Conservation (phyloP, 202 grass and related monocot species). For the Brachypodium distachyon region DNA sequence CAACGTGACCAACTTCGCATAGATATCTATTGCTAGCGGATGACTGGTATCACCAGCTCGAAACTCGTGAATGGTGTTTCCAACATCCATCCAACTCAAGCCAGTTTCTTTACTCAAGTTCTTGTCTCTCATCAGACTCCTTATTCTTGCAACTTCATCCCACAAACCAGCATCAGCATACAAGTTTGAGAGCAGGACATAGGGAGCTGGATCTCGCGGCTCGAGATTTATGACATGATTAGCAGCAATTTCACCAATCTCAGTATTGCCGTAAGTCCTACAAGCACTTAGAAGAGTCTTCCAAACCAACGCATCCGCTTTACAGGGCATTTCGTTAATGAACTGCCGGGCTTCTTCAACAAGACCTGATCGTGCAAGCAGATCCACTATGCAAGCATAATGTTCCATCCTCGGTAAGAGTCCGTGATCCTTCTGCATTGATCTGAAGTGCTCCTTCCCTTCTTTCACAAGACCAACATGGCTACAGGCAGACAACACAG, state of each 20-base stretch:
- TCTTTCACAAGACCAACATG: constrained; percentile 61
- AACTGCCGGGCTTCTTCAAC: constrained; percentile 62
- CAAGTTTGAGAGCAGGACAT: constrained; percentile 90
- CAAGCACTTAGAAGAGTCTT: constrained; percentile 65
- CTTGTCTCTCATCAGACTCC: constrained; percentile 56
- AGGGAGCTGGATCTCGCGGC: constrained; percentile 64
- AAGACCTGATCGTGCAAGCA: constrained; percentile 58
- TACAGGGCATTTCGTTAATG: constrained; percentile 54
- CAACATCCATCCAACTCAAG: constrained; percentile 79
- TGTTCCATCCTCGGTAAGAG: constrained; percentile 80
- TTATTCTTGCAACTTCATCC: constrained; percentile 65
- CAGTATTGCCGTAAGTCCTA: constrained; percentile 47
- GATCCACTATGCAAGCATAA: constrained; percentile 89
- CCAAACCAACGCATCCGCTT: constrained; percentile 70
- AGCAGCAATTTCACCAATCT: constrained; percentile 49
- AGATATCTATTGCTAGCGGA: constrained; percentile 55
- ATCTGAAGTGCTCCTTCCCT: constrained; percentile 68
- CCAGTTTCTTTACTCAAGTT: constrained; percentile 82
- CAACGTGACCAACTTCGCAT: constrained; percentile 42
- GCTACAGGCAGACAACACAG: constrained; percentile 78
- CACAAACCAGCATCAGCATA: constrained; percentile 76
- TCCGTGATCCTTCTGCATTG: constrained; percentile 51
- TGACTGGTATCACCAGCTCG: constrained; percentile 62
- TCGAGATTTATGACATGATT: constrained; percentile 59
- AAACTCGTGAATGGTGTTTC: constrained; percentile 69